Conservation (phyloP, 2,329 filamentous ascomycete genomes). For the Thielaviopsis punctulata region DNA sequence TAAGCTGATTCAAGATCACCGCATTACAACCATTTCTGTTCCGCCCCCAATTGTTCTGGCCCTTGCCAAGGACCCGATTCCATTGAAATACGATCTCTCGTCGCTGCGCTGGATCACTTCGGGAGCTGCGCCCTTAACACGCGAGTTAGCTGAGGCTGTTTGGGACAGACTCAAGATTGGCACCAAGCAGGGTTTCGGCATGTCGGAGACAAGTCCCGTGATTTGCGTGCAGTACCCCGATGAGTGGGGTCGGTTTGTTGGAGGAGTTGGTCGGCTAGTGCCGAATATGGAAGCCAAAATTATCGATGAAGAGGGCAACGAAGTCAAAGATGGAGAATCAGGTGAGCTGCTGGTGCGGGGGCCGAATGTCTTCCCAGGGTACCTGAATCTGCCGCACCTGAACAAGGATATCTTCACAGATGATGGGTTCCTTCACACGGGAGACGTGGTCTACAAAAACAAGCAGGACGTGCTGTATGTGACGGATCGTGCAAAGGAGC, state of each 20-base stretch:
- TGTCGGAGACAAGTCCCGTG: slow-evolving; percentile 72
- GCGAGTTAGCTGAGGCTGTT: slow-evolving; percentile 60
- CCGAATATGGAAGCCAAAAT: slow-evolving; percentile 71
- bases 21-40: slow-evolving; percentile 63
- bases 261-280: slow-evolving; percentile 59
- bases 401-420: slow-evolving; percentile 53
- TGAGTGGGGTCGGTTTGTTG: slow-evolving; percentile 61
- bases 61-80: slow-evolving; percentile 60
- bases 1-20: slow-evolving; percentile 53
- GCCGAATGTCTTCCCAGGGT: slow-evolving; percentile 66
- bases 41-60: slow-evolving; percentile 72
- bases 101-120: slow-evolving; percentile 71
- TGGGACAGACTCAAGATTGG: slow-evolving; percentile 58
- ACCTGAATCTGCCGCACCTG: slow-evolving; percentile 54
- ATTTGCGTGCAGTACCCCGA: slow-evolving; percentile 58
- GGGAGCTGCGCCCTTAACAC: slow-evolving; percentile 69
- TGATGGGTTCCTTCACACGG: slow-evolving; percentile 81
- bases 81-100: slow-evolving; percentile 66
- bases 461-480: slow-evolving; percentile 70
- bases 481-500: slow-evolving; percentile 68
- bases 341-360: slow-evolving; percentile 67
- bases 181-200: slow-evolving; percentile 84
- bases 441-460: slow-evolving; percentile 70
- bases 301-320: slow-evolving; percentile 43
- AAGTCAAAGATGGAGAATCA: slow-evolving; percentile 35